Base-by-base conservation (phyloP, 2,329 filamentous ascomycete genomes). In the Trichoderma atroviride region DNA sequence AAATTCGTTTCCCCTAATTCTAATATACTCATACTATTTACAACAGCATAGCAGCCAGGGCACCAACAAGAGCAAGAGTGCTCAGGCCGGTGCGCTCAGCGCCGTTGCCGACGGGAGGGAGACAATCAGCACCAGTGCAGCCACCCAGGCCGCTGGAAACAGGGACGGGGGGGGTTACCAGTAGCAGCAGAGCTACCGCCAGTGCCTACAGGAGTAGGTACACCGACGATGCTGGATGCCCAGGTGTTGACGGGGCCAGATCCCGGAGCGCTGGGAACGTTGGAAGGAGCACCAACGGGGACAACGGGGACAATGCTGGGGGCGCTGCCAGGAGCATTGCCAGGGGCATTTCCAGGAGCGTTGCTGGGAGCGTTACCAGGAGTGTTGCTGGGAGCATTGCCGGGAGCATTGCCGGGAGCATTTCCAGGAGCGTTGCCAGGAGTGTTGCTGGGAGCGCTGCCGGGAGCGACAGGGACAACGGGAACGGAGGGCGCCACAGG, bases 51-150 rank as follows among this genome's bases (percentile, higher is more conserved):
- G 70, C 72, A 14, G 62, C 68, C 35, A 72, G 58, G 53, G 66
- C 72, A 52, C 71, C 71, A 56, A 74, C 61, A 29, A 73, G 66
- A 37, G 70, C 72, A 63, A 74, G 33, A 43, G 70, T 64, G 70
- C 73, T 74, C 68, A 72, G 59, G 60, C 74, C 67, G 40, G 71
- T 53, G 67, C 72, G 72, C 60, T 66, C 70, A 24, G 72, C 74
- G 64, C 74, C 70, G 68, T 62, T 71, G 68, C 71, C 68, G 52
- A 68, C 69, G 60, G 61, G 63, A 33, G 63, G 55, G 14, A 67
- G 29, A 52, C 63, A 67, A 40, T 67, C 53, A 47, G 69, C 33
- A 16, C 70, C 74, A 52, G 69, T 59, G 68, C 67, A 72, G 68
- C 56, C 29, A 58, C 69, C 33, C n/a, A 47, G 29, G 33, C 53